phyloP scores from a whole-genome alignment of 306 rosid genomes.

The Pyrus pyrifolia region DNA sequence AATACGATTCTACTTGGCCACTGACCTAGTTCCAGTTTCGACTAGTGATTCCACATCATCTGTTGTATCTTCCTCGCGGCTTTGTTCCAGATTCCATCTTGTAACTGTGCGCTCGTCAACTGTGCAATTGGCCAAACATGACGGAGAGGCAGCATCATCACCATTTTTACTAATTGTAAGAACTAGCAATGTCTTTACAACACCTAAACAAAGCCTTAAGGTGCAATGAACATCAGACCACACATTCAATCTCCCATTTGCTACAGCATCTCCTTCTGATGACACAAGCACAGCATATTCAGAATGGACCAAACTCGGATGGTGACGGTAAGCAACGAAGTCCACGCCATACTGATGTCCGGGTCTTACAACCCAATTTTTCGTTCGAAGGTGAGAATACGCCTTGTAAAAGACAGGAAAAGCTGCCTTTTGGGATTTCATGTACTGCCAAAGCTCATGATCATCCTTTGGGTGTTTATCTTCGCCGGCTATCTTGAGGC shows the following conservation, averaged over 20 bases:
- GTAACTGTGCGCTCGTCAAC: slow-evolving; percentile 42
- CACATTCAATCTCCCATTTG: slow-evolving; percentile 45
- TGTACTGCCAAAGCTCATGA: slow-evolving; percentile 47
- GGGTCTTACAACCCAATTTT: slow-evolving; percentile 70
- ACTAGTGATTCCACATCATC: background rate
- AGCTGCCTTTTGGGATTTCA: slow-evolving; percentile 38
- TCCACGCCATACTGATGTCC: slow-evolving; percentile 71
- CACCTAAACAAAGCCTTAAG: slow-evolving; percentile 57
- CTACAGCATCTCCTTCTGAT: slow-evolving; percentile 28
- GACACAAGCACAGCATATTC: slow-evolving; percentile 71
- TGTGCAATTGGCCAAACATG: slow-evolving; percentile 27
- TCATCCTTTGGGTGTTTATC: slow-evolving; percentile 16
- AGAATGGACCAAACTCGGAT: slow-evolving; percentile 66
- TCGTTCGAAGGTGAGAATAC: slow-evolving; percentile 56
- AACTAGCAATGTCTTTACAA: slow-evolving; percentile 54
- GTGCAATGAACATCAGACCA: slow-evolving; percentile 80
- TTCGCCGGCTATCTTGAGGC: slow-evolving; percentile 41
- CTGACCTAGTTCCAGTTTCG: slow-evolving; percentile 5
- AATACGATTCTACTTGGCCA: background rate
- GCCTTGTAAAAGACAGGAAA: slow-evolving; percentile 61
- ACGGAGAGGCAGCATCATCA: slow-evolving; percentile 23
- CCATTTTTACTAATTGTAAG: slow-evolving; percentile 38
- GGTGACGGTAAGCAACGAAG: slow-evolving; percentile 65
- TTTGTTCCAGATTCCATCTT: slow-evolving; percentile 57
- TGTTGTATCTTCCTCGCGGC: slow-evolving; percentile 39